Evolutionary conservation across 2,329 filamentous ascomycete genomes (phyloP).

Genomic region (Pseudonectria foliicola): DNA sequence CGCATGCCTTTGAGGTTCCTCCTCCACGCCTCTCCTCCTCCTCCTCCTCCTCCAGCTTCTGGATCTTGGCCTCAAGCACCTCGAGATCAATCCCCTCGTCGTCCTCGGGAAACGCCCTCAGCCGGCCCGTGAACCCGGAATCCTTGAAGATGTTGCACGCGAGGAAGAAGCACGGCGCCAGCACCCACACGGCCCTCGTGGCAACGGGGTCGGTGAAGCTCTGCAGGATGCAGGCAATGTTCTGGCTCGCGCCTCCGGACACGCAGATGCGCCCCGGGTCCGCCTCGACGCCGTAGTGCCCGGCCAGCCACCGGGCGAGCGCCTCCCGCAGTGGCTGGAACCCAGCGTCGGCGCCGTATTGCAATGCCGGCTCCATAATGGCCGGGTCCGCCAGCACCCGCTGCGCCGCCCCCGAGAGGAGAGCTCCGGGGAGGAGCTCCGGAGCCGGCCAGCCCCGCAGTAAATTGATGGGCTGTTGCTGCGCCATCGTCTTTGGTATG

Average conservation of each 20-base stretch:
- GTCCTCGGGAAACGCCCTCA: constrained; percentile 70
- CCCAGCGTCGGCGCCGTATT: constrained; percentile 75
- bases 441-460: constrained; percentile 61
- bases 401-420: constrained; percentile 54
- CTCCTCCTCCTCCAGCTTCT: constrained; percentile 22
- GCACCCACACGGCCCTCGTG: constrained; percentile 72
- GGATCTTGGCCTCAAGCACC: constrained; percentile 29
- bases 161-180: constrained; percentile 78
- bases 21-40: constrained; percentile 6
- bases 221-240: constrained; percentile 67
- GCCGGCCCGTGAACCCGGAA: constrained; percentile 59
- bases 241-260: constrained; percentile 80
- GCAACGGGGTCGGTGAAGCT: constrained; percentile 73
- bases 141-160: constrained; percentile 82
- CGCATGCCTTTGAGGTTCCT: constrained; percentile 6
- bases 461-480: constrained; percentile 52
- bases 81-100: constrained; percentile 67
- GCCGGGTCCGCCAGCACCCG: constrained; percentile 53
- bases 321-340: constrained; percentile 61
- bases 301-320: constrained; percentile 63
- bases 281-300: constrained; percentile 45
- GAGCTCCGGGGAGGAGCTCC: constrained; percentile 55
- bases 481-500: constrained; percentile 13
- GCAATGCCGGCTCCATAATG: constrained; percentile 56
- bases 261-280: constrained; percentile 63